Conservation (phyloP, 768 basidiomycete genomes). For the Trametes maxima region DNA sequence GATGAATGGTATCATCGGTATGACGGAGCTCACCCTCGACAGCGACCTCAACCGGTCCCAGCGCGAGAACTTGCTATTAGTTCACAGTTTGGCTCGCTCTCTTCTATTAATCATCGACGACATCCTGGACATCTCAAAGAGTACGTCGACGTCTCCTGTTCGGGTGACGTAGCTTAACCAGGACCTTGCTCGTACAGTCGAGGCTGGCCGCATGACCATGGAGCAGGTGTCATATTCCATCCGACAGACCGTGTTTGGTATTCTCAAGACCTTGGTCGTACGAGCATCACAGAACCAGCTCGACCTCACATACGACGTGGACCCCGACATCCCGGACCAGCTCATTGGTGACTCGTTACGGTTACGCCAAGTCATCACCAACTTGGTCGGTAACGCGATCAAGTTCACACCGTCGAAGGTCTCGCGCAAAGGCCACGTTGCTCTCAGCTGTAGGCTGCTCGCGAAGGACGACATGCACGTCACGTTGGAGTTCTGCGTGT, state of each 20-base stretch:
- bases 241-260: slow-evolving; percentile 95
- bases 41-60: slow-evolving; percentile 94
- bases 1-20: slow-evolving; percentile 99
- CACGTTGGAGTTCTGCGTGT: slow-evolving; percentile 95
- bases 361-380: slow-evolving; percentile 93
- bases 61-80: slow-evolving; percentile 92
- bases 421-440: slow-evolving; percentile 83
- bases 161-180: background rate
- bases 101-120: slow-evolving; percentile 97
- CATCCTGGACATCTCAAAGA: slow-evolving; percentile 99
- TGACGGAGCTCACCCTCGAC: slow-evolving; percentile 97
- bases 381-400: slow-evolving; percentile 94
- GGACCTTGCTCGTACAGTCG: slow-evolving; percentile 55
- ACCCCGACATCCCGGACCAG: slow-evolving; percentile 94
- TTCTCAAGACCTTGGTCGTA: slow-evolving; percentile 96
- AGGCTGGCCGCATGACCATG: slow-evolving; percentile 99
- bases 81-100: slow-evolving; percentile 92
- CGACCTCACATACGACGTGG: slow-evolving; percentile 95
- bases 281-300: slow-evolving; percentile 96
- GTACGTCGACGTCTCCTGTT: slow-evolving; percentile 51
- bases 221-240: slow-evolving; percentile 98
- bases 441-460: slow-evolving; percentile 80
- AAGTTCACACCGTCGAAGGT: slow-evolving; percentile 91
- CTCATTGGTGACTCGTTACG: slow-evolving; percentile 96
- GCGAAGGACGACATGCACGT: slow-evolving; percentile 81